Base-by-base conservation (phyloP, 2,329 filamentous ascomycete genomes). In the Rhynchosporium secalis region DNA sequence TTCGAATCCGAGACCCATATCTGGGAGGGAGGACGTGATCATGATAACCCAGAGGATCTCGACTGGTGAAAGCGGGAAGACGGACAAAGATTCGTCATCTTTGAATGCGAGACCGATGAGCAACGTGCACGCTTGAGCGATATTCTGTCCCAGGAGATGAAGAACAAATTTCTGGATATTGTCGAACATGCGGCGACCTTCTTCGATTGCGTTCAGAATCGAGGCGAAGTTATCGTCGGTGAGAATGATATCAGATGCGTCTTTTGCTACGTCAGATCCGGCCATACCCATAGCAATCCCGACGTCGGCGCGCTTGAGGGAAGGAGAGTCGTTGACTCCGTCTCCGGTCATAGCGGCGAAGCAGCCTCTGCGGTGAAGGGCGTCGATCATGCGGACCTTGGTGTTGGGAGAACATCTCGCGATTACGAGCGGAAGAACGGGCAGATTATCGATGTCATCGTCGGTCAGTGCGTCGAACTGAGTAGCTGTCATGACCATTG, bases 21-120 rank as follows among this genome's bases (percentile, higher is more conserved):
- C 92, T 1, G 92, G 92, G 75, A 95, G 86, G 1, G 88, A 90
- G 46, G 90, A 94, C 0, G 92, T 96, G 60, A 95, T 84, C 89
- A 96, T 94, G 76, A 96, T 96, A 75, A 96, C 91, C 92, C 91
- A 96, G 63, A 96, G 83, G 66, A 96, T 94, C 70, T 96, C 88
- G 10, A 96, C 86, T 0, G 92, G 91, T 0, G 90, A 86, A 49
- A 96, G 84, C 4, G 92, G 92, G 75, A 96, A 96, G 9, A 96
- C 91, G 0, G 91, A 95, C 64, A 90, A 82, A 8, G 84, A 82
- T 9, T 80, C 78, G 2, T 76, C 68, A 72, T 96, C 92, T 71
- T 92, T 89, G 78, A 96, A 96, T 0, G 82, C 89, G 3, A 96
- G 84, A 58, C 92, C 92, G 45, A 92, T 87, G 31, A 96, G 85